Evolutionary conservation across 176 grass and related monocot species (phyloP).

Genomic region (Phoenix dactylifera): DNA sequence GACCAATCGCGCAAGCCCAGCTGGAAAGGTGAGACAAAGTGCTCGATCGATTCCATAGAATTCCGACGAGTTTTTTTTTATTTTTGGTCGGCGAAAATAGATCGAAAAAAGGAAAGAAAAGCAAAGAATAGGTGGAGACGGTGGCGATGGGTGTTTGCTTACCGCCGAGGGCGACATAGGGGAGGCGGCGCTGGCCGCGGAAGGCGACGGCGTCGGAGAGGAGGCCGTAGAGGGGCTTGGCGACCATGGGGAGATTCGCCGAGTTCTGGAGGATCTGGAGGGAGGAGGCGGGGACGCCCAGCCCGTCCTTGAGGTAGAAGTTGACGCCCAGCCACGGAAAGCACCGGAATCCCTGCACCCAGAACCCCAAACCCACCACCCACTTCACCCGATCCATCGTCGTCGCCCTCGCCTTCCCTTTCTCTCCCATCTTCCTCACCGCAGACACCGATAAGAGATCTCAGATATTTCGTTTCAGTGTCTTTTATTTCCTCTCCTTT

Average conservation of each 20-base stretch:
- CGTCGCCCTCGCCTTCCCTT: background rate
- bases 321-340: slow-evolving; percentile 86
- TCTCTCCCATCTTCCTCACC: slow-evolving; percentile 1
- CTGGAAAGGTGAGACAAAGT: background rate
- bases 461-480: no score
- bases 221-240: slow-evolving; percentile 78
- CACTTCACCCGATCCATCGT: slow-evolving; percentile 31
- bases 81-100: background rate
- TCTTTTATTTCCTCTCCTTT: no score
- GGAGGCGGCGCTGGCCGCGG: slow-evolving; percentile 58
- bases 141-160: background rate
- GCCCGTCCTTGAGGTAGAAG: slow-evolving; percentile 93
- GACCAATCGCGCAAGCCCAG: no score
- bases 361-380: slow-evolving; percentile 78
- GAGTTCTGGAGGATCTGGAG: slow-evolving; percentile 94
- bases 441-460: no score
- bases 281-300: slow-evolving; percentile 55
- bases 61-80: no score
- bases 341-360: slow-evolving; percentile 85
- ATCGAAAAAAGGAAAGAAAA: background rate
- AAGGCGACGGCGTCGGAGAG: slow-evolving; percentile 81
- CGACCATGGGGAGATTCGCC: slow-evolving; percentile 83
- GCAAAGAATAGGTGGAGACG: background rate
- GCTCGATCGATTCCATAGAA: background rate
- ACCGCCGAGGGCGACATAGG: slow-evolving; percentile 92